Conservation (phyloP, 139 green algal genomes). For the Deuterostichococcus epilithicus region DNA sequence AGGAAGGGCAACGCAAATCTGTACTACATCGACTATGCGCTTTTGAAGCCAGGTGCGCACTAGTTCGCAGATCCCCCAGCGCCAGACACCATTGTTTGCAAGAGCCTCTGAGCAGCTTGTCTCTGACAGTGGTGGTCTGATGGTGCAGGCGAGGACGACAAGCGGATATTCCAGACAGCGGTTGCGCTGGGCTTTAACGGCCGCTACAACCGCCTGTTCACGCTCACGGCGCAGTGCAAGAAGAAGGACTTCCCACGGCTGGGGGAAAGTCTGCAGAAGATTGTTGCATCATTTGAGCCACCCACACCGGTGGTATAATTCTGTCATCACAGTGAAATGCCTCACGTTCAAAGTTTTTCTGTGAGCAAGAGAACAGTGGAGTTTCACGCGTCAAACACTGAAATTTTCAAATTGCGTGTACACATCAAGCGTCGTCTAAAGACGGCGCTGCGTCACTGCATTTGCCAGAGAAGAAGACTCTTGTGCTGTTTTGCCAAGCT, state of each 20-base stretch:
- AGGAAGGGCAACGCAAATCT: slow-evolving; percentile 1
- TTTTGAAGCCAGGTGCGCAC: slow-evolving; percentile 25
- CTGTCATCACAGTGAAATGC: no score
- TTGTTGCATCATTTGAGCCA: slow-evolving; percentile 14
- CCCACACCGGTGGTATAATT: slow-evolving; percentile 4
- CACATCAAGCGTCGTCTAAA: no score
- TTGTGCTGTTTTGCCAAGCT: background rate
- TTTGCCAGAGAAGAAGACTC: background rate
- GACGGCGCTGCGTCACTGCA: no score
- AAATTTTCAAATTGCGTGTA: no score
- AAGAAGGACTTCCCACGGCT: slow-evolving; percentile 10
- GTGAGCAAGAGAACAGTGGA: no score
- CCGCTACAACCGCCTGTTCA: slow-evolving; percentile 47
- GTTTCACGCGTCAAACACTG: no score
- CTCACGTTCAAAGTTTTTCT: no score
- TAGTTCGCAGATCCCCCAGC: no score
- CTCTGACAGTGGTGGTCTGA: background rate
- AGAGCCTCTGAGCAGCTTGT: no score
- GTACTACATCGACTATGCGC: slow-evolving; percentile 48
- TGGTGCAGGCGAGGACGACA: slow-evolving; percentile 6
- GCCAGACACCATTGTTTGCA: no score
- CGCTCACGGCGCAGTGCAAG: slow-evolving; percentile 31
- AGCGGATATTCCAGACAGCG: slow-evolving; percentile 27
- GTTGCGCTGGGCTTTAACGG: slow-evolving; percentile 40
- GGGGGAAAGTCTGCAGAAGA: background rate